Base-by-base conservation (phyloP, 345 rosid genomes). In the Zanthoxylum bungeanum region DNA sequence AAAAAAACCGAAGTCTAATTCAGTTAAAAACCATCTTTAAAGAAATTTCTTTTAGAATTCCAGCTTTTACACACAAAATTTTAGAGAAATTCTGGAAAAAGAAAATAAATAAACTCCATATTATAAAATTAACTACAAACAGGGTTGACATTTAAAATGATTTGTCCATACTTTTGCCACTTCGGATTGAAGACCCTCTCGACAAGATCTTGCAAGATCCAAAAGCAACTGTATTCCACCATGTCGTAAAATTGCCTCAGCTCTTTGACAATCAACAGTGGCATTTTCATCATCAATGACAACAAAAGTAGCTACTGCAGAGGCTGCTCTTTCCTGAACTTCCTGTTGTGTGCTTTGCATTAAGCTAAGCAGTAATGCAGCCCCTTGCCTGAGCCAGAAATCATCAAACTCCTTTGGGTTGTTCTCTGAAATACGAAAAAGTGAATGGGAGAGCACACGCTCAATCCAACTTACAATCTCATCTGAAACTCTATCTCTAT, bases 321-420 rank as follows among this genome's bases (percentile, higher is more conserved):
- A 56, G 50, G 82, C 82, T 28, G 85, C 82, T 70, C 78, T 75
- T 81, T 81, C 85, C 59, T 73, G 82, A 69, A 81, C 76, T n/a
- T 78, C 80, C 39, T 69, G 68, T 44, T 78, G 68, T 21, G 76
- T 44, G 51, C 85, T 81, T 51, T 66, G 73, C 76, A 81, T 59
- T 69, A 81, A 76, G 56, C 56, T 52, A 57, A 81, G 73, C 68
- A 78, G 64, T 14, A 78, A 30, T 21, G 46, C 33, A 21, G 80
- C 68, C 25, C 82, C 85, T 75, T 73, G 80, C 60, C 50, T 81
- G 37, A 75, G 68, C 85, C 82, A 81, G 72, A 78, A 81, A 69
- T 10, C 39, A 63, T 75, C 74, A 16, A 78, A 47, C 28, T 57
- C 82, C 46, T 69, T 70, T 12, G 78, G 80, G 46, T 70, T 78